A percentile compares a stretch with the other conserved stretches of the same genome.
Evolutionary conservation across 2,329 filamentous ascomycete genomes (phyloP).

Genomic region (Thermoascus crustaceus): DNA sequence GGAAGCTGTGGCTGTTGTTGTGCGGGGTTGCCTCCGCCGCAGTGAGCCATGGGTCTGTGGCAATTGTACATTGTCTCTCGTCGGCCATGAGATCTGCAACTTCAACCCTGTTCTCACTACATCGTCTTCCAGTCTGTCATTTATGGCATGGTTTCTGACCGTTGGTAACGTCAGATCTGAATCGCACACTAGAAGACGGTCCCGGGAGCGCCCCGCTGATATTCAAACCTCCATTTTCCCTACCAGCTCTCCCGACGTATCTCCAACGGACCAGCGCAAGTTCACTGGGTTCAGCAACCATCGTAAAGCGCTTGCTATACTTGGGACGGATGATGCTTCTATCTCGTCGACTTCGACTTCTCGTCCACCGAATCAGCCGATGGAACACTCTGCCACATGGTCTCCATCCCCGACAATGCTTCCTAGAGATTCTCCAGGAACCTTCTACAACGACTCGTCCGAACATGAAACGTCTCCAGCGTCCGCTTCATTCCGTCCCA

Average conservation of each 20-base stretch:
- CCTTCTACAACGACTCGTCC: slow-evolving; percentile 31
- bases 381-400: slow-evolving; percentile 21
- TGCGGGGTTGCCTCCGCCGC: no score
- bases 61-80: no score
- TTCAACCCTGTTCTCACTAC: no score
- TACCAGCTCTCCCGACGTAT: slow-evolving; percentile 28
- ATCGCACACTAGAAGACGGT: slow-evolving; percentile 8
- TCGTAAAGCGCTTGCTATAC: slow-evolving; percentile 25
- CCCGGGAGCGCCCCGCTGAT: slow-evolving; percentile 15
- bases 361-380: slow-evolving; percentile 16
- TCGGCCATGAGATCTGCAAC: no score
- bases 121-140: no score
- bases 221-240: slow-evolving; percentile 26
- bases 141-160: neutral
- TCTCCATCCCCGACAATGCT: slow-evolving; percentile 19
- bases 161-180: neutral
- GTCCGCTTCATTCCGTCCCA: slow-evolving; percentile 60
- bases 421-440: slow-evolving; percentile 23
- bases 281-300: slow-evolving; percentile 25
- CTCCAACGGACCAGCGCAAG: slow-evolving; percentile 30
- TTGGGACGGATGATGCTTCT: slow-evolving; percentile 22
- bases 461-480: slow-evolving; percentile 47
- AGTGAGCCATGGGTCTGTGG: no score
- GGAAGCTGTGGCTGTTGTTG: no score
- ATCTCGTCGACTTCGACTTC: slow-evolving; percentile 15